These are phyloP conservation scores for Trichothecium roseum DNA, from an alignment of 2,329 filamentous ascomycete species.

Conservation along the genomic window DNA sequence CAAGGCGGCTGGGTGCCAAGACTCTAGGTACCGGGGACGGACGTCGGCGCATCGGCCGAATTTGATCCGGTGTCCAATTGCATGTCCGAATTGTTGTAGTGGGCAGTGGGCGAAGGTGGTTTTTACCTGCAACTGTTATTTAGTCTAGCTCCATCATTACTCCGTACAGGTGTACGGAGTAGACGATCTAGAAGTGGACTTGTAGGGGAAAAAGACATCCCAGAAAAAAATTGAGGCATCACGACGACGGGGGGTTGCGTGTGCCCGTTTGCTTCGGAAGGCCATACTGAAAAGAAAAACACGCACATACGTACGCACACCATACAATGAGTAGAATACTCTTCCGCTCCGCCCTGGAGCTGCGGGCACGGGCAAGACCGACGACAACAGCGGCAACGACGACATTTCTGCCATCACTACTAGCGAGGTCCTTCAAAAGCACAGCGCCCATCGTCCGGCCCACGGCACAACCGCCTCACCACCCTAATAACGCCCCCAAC, in stretches of 20 bases:
- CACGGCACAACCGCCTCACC: constrained; percentile 13
- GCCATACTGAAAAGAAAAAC: neutral
- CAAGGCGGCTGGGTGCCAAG: neutral
- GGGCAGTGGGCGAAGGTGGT: too few relatives aligned
- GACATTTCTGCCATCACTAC: constrained; percentile 20
- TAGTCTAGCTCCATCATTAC: too few relatives aligned
- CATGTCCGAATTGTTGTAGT: too few relatives aligned
- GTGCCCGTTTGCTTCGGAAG: constrained; percentile 2
- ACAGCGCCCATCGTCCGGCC: constrained; percentile 39
- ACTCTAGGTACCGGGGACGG: too few relatives aligned
- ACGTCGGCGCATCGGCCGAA: too few relatives aligned
- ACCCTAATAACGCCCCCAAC: constrained; percentile 26
- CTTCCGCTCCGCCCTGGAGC: constrained; percentile 53
- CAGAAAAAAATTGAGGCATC: neutral
- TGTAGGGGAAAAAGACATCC: neutral
- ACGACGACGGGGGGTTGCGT: neutral
- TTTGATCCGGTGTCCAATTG: too few relatives aligned
- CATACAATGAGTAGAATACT: constrained; percentile 46
- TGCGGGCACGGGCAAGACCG: constrained; percentile 32
- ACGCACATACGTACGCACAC: constrained; percentile 11
- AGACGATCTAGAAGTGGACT: too few relatives aligned
- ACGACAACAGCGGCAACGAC: constrained; percentile 12
- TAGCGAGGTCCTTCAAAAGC: constrained; percentile 33
- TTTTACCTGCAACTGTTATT: too few relatives aligned
- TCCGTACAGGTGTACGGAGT: too few relatives aligned